Evolutionary conservation across 805 yeast genomes (phyloP).

Genomic region (Kluyveromyces starmeri): DNA sequence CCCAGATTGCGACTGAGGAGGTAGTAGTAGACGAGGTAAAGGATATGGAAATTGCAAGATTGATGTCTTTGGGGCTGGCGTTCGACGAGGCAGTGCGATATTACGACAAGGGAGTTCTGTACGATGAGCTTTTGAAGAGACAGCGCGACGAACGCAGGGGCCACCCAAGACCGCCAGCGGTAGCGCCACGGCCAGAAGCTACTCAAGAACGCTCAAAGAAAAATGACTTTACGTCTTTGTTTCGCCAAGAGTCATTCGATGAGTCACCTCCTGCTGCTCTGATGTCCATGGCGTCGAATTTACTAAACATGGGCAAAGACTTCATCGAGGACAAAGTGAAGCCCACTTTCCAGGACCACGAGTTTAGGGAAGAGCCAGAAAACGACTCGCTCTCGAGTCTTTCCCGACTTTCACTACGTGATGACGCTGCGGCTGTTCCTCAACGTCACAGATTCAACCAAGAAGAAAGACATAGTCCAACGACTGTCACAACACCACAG

Average conservation of each 20-base stretch:
- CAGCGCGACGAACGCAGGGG: too few relatives aligned
- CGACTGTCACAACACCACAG: too few relatives aligned
- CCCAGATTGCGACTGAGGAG: constrained; percentile 5
- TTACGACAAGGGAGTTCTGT: constrained; percentile 20
- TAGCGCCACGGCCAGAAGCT: not conserved
- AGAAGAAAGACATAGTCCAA: too few relatives aligned
- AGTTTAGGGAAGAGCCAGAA: too few relatives aligned
- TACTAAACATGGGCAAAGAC: constrained; percentile 27
- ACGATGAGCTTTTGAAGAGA: constrained; percentile 15
- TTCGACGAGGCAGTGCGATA: constrained; percentile 16
- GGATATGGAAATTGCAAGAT: constrained; percentile 28
- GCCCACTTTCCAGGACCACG: not conserved
- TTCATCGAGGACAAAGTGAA: constrained; percentile 11
- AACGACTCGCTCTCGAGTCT: too few relatives aligned
- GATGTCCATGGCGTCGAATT: constrained; percentile 18
- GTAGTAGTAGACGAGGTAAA: constrained; percentile 24
- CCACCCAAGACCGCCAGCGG: too few relatives aligned
- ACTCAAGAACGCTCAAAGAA: not conserved
- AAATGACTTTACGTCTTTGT: not conserved
- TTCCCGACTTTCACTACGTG: too few relatives aligned
- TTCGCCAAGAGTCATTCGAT: not conserved
- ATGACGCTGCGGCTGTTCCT: too few relatives aligned
- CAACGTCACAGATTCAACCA: too few relatives aligned
- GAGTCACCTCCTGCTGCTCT: not conserved
- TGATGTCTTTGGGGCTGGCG: constrained; percentile 26